Conservation (phyloP, 257 asterid species). For the Gynochthodes officinalis region DNA sequence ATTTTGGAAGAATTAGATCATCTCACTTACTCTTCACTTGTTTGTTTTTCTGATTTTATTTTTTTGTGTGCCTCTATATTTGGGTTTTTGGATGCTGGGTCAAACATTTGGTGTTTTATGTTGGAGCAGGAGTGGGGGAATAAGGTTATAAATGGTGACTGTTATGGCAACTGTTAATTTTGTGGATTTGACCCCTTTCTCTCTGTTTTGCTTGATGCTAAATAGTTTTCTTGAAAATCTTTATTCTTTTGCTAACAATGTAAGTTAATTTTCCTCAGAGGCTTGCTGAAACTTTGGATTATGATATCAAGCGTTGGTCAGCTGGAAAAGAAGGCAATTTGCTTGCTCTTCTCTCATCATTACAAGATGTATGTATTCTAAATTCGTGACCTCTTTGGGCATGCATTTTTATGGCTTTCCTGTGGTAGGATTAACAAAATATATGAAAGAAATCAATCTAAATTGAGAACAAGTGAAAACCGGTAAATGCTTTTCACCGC, state of each 20-base stretch:
- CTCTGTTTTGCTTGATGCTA: background rate
- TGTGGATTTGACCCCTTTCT: background rate
- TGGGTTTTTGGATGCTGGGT: background rate
- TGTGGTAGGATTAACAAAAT: background rate
- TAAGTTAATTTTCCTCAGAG: constrained; percentile 47
- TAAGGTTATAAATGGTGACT: too few species aligned
- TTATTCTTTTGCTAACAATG: constrained; percentile 1
- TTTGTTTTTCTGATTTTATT: too few species aligned
- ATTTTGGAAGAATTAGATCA: background rate
- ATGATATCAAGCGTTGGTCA: constrained; percentile 78
- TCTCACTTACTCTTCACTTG: background rate
- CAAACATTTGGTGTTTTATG: background rate
- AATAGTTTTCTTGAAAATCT: background rate
- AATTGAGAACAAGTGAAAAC: background rate
- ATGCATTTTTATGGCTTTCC: background rate
- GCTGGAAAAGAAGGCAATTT: constrained; percentile 92
- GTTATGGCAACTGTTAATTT: background rate
- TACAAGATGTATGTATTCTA: constrained; percentile 54
- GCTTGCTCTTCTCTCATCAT: constrained; percentile 83
- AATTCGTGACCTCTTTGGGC: constrained; percentile 7
- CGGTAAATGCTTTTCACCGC: background rate
- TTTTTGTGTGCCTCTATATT: background rate
- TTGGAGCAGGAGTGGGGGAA: background rate
- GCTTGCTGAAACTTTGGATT: constrained; percentile 61
- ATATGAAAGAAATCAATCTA: background rate